Base-by-base conservation (phyloP, 73 alveolate species). In the Paraurostyla sp. region DNA sequence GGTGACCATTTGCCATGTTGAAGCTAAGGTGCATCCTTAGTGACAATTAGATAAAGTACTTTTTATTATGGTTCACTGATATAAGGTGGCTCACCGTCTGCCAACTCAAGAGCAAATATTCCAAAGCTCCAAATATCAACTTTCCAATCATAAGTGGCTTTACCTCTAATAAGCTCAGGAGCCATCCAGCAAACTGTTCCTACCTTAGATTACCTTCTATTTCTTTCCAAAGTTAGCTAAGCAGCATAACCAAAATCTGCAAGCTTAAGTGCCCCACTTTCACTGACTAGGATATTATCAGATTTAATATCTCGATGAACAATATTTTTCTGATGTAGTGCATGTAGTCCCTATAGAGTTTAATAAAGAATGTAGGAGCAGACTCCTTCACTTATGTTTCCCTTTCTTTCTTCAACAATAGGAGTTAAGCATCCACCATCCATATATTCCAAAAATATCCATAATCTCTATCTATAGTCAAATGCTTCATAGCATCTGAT, bases 121-220 rank as follows among this genome's bases (percentile, higher is more conserved):
- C 97, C 97, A 46, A 92, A 88, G 35, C 87, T 42, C 97, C 97
- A 92, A 36, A 92, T 88, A 69, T 92, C 97, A 0, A 92, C 94
- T 49, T 62, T 88, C n/a, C n/a, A 27, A 58, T 80, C 93, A 81
- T 92, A 92, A 0, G 30, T 33, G 22, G 56, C 42, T 43, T 52
- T 33, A 33, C 94, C 97, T 43, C 59, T n/a, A 40, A 88, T 69
- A 0, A 92, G 80, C 73, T 92, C 97, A 22, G 97, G 97, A 0
- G 97, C 97, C 97, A 92, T 92, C 94, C 97, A 92, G 80, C 91
- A 80, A 15, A 91, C 86, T 11, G 92, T 88, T 0, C 97, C 97
- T 29, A 87, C 91, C 43, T 86, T 52, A 30, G 62, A 23, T 20
- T 62, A 23, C 20, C 90, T 80, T 30, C 63, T 83, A 6, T 30